Evolutionary conservation across 192 early-diverging fungal genomes (phyloP).

Genomic region (Obelidium mucronatum): DNA sequence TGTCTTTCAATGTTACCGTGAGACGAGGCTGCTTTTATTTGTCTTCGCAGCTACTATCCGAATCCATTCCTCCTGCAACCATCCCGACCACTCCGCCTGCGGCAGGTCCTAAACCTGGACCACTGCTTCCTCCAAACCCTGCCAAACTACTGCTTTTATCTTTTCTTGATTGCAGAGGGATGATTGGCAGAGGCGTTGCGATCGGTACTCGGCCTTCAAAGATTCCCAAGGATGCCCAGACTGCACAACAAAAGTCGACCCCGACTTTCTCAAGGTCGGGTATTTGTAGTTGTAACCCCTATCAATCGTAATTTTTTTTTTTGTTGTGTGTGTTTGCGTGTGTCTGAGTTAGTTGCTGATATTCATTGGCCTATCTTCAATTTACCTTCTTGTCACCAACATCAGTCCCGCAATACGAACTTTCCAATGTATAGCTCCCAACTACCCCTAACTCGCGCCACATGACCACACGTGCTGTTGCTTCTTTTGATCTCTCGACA

Average conservation of each 20-base stretch:
- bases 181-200: not conserved
- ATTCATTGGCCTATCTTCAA: not conserved
- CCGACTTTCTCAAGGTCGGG: conserved; percentile 52
- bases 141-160: not conserved
- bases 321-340: too few species aligned
- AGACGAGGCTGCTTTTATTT: too few species aligned
- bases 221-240: conserved; percentile 36
- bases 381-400: conserved; percentile 54
- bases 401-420: conserved; percentile 58
- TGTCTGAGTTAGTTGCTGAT: too few species aligned
- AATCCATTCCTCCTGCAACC: too few species aligned
- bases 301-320: not conserved
- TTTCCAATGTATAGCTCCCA: conserved; percentile 56
- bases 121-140: not conserved
- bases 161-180: not conserved
- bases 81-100: not conserved
- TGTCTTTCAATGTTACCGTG: too few species aligned
- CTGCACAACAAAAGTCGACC: conserved; percentile 46
- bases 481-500: conserved; percentile 55
- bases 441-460: conserved; percentile 54
- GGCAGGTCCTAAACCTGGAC: not conserved
- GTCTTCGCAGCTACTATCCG: conserved; percentile 1
- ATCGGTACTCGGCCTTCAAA: conserved; percentile 36
- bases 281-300: conserved; percentile 56
- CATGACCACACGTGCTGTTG: conserved; percentile 59